These are phyloP conservation scores for Colletotrichum orbiculare DNA, from an alignment of 2,329 filamentous ascomycete genomes.

Conservation along the genomic window DNA sequence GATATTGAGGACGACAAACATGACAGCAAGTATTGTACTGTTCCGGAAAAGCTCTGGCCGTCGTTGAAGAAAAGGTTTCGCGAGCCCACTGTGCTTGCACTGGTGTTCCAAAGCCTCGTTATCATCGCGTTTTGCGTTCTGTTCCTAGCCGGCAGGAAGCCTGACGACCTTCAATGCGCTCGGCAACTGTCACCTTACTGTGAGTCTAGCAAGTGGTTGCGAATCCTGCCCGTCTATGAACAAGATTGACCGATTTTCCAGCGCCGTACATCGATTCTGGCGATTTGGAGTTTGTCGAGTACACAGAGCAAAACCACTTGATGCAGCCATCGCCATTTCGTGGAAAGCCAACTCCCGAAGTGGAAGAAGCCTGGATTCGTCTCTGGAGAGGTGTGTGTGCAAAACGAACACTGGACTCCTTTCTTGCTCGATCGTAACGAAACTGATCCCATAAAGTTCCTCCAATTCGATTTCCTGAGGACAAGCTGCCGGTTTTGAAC, in stretches of 20 bases:
- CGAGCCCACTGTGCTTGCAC: no score
- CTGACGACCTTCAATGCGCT: background rate
- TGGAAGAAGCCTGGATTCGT: slow-evolving; percentile 30
- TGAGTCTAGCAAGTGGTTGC: background rate
- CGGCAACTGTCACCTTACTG: slow-evolving; percentile 11
- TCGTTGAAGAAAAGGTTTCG: no score
- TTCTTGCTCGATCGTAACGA: background rate
- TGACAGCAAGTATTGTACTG: no score
- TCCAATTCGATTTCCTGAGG: background rate
- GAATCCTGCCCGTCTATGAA: no score
- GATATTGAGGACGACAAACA: no score
- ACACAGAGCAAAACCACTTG: slow-evolving; percentile 26
- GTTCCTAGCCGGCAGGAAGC: background rate
- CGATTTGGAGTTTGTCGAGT: slow-evolving; percentile 6
- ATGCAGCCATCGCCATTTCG: slow-evolving; percentile 35
- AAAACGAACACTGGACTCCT: background rate
- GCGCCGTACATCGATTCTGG: slow-evolving; percentile 6
- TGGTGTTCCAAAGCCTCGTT: no score
- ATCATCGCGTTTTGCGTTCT: no score
- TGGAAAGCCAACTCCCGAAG: slow-evolving; percentile 26
- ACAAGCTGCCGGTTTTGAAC: background rate
- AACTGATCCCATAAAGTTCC: no score
- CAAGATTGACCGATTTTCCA: background rate
- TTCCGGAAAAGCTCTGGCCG: no score
- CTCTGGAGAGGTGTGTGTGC: slow-evolving; percentile 20